phyloP scores from a whole-genome alignment of 495 filamentous ascomycete genomes.

The Neurospora hispaniola region DNA sequence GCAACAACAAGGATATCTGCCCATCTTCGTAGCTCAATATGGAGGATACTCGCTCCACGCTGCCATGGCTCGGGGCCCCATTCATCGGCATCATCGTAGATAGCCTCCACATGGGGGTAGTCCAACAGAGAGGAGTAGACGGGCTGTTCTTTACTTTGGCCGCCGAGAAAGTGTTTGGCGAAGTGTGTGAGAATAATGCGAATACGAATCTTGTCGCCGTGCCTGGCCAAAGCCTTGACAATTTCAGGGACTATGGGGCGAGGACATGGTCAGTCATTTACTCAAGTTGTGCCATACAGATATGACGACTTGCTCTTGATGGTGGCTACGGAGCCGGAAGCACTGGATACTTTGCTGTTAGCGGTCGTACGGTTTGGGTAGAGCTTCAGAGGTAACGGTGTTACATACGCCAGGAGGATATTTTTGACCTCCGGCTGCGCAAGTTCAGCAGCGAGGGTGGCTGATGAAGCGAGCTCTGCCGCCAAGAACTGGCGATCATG shows the following conservation, averaged over 20 bases:
- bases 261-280: neutral
- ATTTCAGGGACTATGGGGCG: conserved; percentile 51
- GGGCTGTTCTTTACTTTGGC: conserved; percentile 62
- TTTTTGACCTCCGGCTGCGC: neutral
- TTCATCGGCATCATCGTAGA: conserved; percentile 72
- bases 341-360: conserved; percentile 6
- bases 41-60: conserved; percentile 57
- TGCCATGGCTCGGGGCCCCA: conserved; percentile 62
- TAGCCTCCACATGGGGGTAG: conserved; percentile 52
- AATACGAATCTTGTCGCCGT: conserved; percentile 53
- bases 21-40: conserved; percentile 62
- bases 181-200: conserved; percentile 66
- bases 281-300: neutral
- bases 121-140: conserved; percentile 36
- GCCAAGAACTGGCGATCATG: neutral
- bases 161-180: conserved; percentile 58
- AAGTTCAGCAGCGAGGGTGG: neutral
- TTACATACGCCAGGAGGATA: neutral
- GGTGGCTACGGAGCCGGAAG: conserved; percentile 57
- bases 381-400: neutral
- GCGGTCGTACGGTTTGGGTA: neutral
- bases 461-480: neutral
- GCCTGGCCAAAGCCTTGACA: conserved; percentile 43
- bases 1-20: conserved; percentile 72
- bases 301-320: conserved; percentile 51